Conservation (phyloP, 169 alveolate genomes). For the Plasmodium reichenowi region DNA sequence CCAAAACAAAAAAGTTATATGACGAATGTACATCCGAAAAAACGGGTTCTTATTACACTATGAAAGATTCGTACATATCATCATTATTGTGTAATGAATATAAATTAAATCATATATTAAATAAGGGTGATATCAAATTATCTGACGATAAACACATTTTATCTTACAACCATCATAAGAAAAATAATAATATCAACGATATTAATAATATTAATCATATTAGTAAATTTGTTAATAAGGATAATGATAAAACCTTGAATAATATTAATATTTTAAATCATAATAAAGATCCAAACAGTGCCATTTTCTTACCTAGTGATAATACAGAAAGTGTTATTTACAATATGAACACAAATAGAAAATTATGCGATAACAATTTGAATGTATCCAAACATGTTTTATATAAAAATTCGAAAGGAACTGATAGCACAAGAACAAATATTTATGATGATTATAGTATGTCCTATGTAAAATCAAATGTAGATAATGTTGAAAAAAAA, state of each 20-base stretch:
- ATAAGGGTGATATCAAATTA: not conserved
- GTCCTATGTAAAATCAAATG: not conserved
- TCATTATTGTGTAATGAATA: slow-evolving; percentile 35
- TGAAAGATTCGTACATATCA: slow-evolving; percentile 33
- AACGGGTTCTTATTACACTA: slow-evolving; percentile 33
- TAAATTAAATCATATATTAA: not conserved
- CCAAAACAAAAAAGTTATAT: not conserved
- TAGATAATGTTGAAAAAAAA: not conserved
- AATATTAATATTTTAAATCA: too few species aligned
- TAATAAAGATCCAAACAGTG: too few species aligned
- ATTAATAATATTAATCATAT: not conserved
- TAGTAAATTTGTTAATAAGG: too few species aligned
- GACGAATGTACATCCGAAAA: slow-evolving; percentile 5
- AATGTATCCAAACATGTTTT: too few species aligned
- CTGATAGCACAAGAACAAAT: not conserved
- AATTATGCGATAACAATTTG: not conserved
- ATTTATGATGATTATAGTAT: slow-evolving; percentile 12
- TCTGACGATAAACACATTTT: not conserved
- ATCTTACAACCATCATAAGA: not conserved
- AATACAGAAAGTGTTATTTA: too few species aligned
- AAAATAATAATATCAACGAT: not conserved
- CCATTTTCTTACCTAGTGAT: too few species aligned
- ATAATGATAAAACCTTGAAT: too few species aligned
- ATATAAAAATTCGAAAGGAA: too few species aligned
- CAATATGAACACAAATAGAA: too few species aligned